Conservation (phyloP, 495 filamentous ascomycete species). For the Glarea lozoyensis region DNA sequence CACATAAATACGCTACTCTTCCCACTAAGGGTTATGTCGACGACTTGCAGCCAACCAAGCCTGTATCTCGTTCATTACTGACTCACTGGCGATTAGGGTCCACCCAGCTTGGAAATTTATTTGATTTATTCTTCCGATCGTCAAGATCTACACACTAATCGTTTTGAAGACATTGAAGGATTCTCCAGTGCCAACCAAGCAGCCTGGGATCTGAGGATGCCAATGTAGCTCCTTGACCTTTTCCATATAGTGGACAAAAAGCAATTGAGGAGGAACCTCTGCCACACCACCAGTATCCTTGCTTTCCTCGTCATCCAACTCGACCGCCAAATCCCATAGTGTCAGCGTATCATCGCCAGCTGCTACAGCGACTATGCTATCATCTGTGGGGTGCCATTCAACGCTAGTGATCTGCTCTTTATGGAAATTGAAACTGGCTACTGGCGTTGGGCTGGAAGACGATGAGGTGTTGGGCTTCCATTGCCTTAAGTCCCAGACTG, state of each 20-base stretch:
- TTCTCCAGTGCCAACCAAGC: slow-evolving; percentile 80
- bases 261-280: slow-evolving; percentile 85
- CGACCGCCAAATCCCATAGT: slow-evolving; percentile 93
- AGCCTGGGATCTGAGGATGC: slow-evolving; percentile 94
- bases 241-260: slow-evolving; percentile 96
- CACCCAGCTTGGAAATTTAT: no score
- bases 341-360: slow-evolving; percentile 92
- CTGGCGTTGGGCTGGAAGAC: slow-evolving; percentile 50
- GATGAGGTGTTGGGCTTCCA: slow-evolving; percentile 64
- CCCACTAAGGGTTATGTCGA: no score
- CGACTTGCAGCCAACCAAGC: no score
- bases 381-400: slow-evolving; percentile 96
- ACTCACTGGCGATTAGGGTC: no score
- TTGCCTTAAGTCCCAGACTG: slow-evolving; percentile 89
- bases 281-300: slow-evolving; percentile 77
- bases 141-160: slow-evolving; percentile 46
- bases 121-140: slow-evolving; percentile 4
- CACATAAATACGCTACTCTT: no score
- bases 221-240: slow-evolving; percentile 91
- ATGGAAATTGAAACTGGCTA: slow-evolving; percentile 89
- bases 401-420: slow-evolving; percentile 91
- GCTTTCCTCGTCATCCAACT: slow-evolving; percentile 93
- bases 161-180: slow-evolving; percentile 72
- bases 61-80: no score
- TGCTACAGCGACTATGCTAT: slow-evolving; percentile 86